Evolutionary conservation across 129 eudicot species (phyloP), one percentile per base, ranked within the genome.

Genomic region (Flaveria robusta): DNA sequence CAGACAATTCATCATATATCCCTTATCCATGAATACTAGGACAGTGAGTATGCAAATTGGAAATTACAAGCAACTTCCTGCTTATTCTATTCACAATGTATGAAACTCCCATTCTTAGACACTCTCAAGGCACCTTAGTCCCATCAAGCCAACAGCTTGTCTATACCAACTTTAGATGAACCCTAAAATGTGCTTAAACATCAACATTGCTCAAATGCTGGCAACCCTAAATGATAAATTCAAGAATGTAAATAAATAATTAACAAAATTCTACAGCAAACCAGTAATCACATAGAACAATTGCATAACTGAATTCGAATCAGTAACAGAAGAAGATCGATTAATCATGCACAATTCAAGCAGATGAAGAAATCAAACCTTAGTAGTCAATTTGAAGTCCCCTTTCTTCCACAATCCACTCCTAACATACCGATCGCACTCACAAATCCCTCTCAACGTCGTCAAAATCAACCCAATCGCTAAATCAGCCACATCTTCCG

Each of bases 401-500:
- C 86, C 90, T 23, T 64, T 82, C 83, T 82, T 84, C 94, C 94
- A 89, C 12, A 76, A 65, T 16, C 94, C 94, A 71, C 71, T 69
- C 64, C 87, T 84, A 74, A 86, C 87, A 67, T 63, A 89, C 5
- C 89, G 91, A 82, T 89, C 94, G 27, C 88, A 81, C 76, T 62
- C 91, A 45, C 84, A 80, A 68, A 89, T 86, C 84, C 79, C 34
- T 67, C 96, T 87, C 82, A 81, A 37, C 49, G 89, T 85, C 46
- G 96, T 68, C 77, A 89, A 51, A 4, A 87, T 85, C 84, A 89
- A 82, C 14, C 86, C 83, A 49, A 89, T 87, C 0, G 96, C 91
- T 60, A 83, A 47, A 54, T 89, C 96, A 55, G 96, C 96, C 13
- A 89, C 96, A 49, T 89, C 96, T 0, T 89, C 89, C 2, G 91